A percentile compares a stretch with the other conserved stretches of the same genome.
These are phyloP conservation scores for Datisca glomerata DNA, from an alignment of 306 rosid genomes.

Conservation along the genomic window DNA sequence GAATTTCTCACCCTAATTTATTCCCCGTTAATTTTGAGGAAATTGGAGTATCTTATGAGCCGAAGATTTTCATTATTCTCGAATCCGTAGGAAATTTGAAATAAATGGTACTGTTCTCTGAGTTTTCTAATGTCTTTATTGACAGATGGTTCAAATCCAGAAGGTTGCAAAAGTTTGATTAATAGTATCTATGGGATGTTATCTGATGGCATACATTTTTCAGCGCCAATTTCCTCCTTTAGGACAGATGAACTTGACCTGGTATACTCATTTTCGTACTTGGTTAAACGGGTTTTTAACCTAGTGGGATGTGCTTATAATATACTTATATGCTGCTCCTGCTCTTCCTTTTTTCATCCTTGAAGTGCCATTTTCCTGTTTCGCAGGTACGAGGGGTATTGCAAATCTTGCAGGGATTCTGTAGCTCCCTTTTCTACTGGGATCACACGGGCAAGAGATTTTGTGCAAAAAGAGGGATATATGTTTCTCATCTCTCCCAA, in stretches of 20 bases:
- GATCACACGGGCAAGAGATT: constrained; percentile 31
- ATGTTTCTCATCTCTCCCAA: constrained; percentile 54
- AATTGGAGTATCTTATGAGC: background rate
- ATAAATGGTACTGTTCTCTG: background rate
- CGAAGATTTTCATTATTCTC: too few species aligned
- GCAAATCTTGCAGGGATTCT: constrained; percentile 83
- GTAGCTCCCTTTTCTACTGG: constrained; percentile 63
- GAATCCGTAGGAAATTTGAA: too few species aligned
- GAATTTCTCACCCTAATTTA: too few species aligned
- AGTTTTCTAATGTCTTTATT: background rate
- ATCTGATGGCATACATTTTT: constrained; percentile 51
- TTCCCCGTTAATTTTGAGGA: background rate
- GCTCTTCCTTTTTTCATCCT: background rate
- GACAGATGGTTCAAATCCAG: constrained; percentile 39
- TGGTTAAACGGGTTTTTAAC: background rate
- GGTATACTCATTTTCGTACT: constrained; percentile 23
- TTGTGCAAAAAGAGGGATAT: constrained; percentile 42
- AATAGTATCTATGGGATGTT: constrained; percentile 38
- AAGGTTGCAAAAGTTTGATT: constrained; percentile 40
- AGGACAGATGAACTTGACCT: constrained; percentile 59
- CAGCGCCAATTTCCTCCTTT: constrained; percentile 51
- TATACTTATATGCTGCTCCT: background rate
- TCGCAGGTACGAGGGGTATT: constrained; percentile 73
- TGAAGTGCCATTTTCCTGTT: background rate
- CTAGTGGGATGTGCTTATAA: background rate